Percentiles rank a stretch among this genome's conserved stretches.
Conservation (phyloP, 106 monocot genomes). For the Acorus gramineus region DNA sequence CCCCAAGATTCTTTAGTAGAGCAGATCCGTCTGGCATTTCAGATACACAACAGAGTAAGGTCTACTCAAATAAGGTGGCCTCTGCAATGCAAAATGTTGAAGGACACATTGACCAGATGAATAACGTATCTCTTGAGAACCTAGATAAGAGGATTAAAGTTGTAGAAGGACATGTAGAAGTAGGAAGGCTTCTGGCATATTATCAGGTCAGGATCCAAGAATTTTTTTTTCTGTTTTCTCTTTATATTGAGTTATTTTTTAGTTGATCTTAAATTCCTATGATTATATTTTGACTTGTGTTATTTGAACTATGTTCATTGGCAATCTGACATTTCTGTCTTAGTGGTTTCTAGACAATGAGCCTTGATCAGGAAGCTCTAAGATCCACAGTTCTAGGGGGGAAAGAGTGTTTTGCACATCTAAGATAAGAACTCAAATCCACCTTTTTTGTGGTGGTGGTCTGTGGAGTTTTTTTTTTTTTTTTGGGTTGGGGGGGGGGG, state of each 20-base stretch:
- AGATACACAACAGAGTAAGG: conserved; percentile 2
- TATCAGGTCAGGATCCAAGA: conserved; percentile 62
- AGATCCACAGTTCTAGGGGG: no score
- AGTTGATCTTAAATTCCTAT: not conserved
- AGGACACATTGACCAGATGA: conserved; percentile 9
- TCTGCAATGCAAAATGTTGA: conserved; percentile 11
- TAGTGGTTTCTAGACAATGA: no score
- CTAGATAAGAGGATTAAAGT: conserved; percentile 58
- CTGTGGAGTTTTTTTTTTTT: no score
- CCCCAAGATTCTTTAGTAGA: conserved; percentile 21
- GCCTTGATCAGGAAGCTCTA: no score
- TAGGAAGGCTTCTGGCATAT: conserved; percentile 73
- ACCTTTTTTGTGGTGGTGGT: no score
- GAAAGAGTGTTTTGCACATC: no score
- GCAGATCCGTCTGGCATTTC: conserved; percentile 20
- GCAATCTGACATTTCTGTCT: no score
- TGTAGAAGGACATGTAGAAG: conserved; percentile 93
- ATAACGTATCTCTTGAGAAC: conserved; percentile 20
- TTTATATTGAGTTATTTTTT: not conserved
- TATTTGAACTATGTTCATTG: not conserved
- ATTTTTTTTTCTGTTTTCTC: not conserved
- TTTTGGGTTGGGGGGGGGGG: no score
- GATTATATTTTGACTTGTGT: not conserved
- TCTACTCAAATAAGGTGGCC: conserved; percentile 9
- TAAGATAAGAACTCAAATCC: no score